Conservation (phyloP, 1,284 basidiomycete genomes). For the Ustilago curta region DNA sequence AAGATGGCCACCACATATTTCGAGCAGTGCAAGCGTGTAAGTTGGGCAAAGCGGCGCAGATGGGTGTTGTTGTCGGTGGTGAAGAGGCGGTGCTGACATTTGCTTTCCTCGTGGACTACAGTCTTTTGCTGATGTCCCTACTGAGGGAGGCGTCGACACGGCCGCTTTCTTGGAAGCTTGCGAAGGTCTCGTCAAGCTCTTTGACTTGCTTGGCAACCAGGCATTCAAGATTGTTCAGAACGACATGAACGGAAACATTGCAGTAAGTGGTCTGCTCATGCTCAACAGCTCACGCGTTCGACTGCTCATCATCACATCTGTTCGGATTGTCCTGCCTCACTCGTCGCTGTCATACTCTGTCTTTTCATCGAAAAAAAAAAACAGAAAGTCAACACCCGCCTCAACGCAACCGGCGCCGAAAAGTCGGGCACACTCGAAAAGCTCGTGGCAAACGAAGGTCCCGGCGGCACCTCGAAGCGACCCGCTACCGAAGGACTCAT, state of each 20-base stretch:
- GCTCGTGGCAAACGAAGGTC: conserved; percentile 83
- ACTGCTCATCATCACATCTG: not conserved
- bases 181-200: conserved; percentile 88
- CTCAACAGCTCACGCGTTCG: not conserved
- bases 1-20: conserved; percentile 47
- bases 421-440: conserved; percentile 82
- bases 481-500: conserved; percentile 89
- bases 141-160: conserved; percentile 92
- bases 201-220: conserved; percentile 91
- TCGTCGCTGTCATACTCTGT: too few species aligned
- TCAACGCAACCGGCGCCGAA: conserved; percentile 75
- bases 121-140: conserved; percentile 78
- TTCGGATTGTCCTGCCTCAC: not conserved
- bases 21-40: conserved; percentile 52
- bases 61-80: not conserved
- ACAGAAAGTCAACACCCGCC: conserved; percentile 77
- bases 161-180: conserved; percentile 87
- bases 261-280: conserved; percentile 53
- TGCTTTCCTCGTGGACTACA: conserved; percentile 5
- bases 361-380: conserved; percentile 33
- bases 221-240: conserved; percentile 87
- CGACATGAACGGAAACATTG: conserved; percentile 93
- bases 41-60: not conserved
- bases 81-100: conserved; percentile 6
- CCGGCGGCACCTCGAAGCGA: conserved; percentile 81